phyloP scores from a whole-genome alignment of 140 eudicot genomes.

The Senecio squalidus region DNA sequence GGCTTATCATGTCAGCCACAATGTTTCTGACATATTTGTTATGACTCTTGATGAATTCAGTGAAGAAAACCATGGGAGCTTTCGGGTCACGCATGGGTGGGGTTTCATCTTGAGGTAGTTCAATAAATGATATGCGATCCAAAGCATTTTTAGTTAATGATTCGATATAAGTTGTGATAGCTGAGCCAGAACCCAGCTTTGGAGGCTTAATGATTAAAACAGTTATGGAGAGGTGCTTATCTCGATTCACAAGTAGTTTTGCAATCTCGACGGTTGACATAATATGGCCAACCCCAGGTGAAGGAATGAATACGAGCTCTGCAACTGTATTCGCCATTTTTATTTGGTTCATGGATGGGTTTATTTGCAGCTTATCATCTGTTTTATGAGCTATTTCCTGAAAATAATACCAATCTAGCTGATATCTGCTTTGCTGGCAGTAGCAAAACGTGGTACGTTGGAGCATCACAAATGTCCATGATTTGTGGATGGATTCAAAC shows the following conservation, averaged over 20 bases:
- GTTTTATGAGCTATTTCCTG: too few species aligned
- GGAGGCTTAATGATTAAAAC: neutral
- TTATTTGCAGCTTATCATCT: too few species aligned
- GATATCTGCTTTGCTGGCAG: too few species aligned
- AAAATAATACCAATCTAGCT: too few species aligned
- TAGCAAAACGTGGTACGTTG: too few species aligned
- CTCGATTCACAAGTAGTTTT: neutral
- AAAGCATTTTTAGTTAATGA: neutral
- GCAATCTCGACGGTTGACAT: constrained; percentile 9
- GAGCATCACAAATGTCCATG: too few species aligned
- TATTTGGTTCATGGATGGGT: neutral
- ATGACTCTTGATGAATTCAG: constrained; percentile 4
- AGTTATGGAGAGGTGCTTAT: constrained; percentile 1
- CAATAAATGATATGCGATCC: neutral
- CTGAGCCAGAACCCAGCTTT: neutral
- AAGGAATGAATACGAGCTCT: constrained; percentile 9
- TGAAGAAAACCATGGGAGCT: neutral
- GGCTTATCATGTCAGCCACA: constrained; percentile 8
- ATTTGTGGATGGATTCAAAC: neutral
- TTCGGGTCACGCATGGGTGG: constrained; percentile 1
- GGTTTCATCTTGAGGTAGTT: constrained; percentile 10
- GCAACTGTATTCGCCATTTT: constrained; percentile 1
- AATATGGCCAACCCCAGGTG: constrained; percentile 12
- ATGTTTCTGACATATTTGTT: constrained; percentile 8
- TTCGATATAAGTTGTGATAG: neutral